Base-by-base conservation (phyloP, 495 filamentous ascomycete genomes). In the Penicillium robsamsonii region DNA sequence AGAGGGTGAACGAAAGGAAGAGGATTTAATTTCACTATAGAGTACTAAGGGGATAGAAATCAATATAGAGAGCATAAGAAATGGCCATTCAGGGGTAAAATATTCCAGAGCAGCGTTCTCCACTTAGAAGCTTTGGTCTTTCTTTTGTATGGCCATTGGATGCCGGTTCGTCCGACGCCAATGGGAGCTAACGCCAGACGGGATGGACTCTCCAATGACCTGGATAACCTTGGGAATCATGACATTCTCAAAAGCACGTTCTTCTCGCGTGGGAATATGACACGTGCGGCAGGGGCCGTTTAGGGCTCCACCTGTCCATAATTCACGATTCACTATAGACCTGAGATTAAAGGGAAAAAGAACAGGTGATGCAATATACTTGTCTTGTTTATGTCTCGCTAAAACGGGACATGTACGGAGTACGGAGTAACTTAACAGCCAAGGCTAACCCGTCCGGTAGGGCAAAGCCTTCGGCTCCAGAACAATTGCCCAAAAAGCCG, bases 51-150 rank as follows among this genome's bases (percentile, higher is more conserved):
- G 35, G 35, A 38, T 3, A 1, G 22, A 22, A n/a, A 38, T 38
- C 35, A n/a, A 38, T 8, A 38, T 38, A 13, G 2, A 31, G 31
- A 38, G 6, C 35, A 17, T 17, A 3, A n/a, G n/a, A 35, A 13
- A 17, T 2, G 7, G 7, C 15, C 35, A 69, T 65, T 69, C 66
- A 69, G 66, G 66, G 66, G 66, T 66, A 69, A 69, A 53, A 55
- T 18, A 18, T 42, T 50, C 61, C 57, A 43, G 17, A 45, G 22
- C 22, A 45, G 22, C 17, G 9, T 47, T 37, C 65, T 50, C 64
- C 66, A 67, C 66, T 59, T 50, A 27, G 42, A 57, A 63, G 63
- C 63, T 63, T 46, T 12, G 50, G 51, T 31, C 55, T 53, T 31
- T 63, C 4, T 27, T 27, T 27, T 27, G 25, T 27, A 27, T 27